Percentiles rank a stretch among this genome's conserved stretches.
phyloP scores from a whole-genome alignment of 768 basidiomycete genomes.

The Clathrus columnatus region DNA sequence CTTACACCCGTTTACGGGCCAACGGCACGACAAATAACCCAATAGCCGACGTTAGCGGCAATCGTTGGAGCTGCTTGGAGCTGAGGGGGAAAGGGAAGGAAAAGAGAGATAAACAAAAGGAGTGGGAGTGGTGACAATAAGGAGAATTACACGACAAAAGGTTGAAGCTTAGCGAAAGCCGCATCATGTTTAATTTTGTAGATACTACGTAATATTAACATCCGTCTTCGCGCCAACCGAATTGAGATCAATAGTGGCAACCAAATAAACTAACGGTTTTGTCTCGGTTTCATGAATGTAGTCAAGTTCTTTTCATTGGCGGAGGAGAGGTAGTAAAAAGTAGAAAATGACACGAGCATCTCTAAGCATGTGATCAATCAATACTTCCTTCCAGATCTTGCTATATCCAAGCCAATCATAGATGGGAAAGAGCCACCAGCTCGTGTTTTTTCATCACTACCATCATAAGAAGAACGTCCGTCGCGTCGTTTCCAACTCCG shows the following conservation, averaged over 20 bases:
- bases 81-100: neutral
- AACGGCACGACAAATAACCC: neutral
- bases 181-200: no score
- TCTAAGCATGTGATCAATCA: no score
- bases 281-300: no score
- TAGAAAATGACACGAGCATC: no score
- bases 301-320: no score
- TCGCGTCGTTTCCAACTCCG: constrained; percentile 87
- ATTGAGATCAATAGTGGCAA: no score
- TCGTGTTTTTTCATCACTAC: neutral
- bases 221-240: no score
- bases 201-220: no score
- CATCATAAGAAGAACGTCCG: constrained; percentile 81
- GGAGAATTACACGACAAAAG: no score
- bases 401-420: neutral
- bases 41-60: neutral
- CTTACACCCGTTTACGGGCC: neutral
- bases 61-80: neutral
- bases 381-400: neutral
- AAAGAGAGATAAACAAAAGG: neutral
- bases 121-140: neutral
- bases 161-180: no score
- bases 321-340: no score
- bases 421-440: neutral
- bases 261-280: no score